These are phyloP conservation scores for Agaricus subrufescens DNA, from an alignment of 768 basidiomycete species.

Conservation along the genomic window DNA sequence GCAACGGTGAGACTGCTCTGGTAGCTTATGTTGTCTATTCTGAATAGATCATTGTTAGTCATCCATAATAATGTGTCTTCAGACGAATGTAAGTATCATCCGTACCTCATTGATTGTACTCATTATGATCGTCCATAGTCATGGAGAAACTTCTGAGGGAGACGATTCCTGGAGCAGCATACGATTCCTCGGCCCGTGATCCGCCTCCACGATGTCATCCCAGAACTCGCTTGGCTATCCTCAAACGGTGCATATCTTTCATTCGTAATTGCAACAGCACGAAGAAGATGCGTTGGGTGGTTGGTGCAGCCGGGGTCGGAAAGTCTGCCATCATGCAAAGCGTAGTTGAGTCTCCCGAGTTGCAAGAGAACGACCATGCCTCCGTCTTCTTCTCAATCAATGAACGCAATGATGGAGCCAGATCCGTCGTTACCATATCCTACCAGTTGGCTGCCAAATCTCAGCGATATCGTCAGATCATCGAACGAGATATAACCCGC, in stretches of 20 bases:
- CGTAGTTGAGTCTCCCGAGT: neutral
- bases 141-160: neutral
- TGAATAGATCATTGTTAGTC: too few species aligned
- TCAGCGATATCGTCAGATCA: neutral
- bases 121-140: neutral
- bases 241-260: neutral
- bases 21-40: too few species aligned
- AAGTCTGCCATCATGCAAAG: neutral
- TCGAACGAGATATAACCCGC: constrained; percentile 1
- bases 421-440: constrained; percentile 12
- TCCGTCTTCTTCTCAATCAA: neutral
- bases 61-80: too few species aligned
- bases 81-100: too few species aligned
- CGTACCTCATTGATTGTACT: too few species aligned
- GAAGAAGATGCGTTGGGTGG: neutral
- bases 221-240: neutral
- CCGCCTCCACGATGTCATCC: neutral
- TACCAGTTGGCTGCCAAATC: constrained; percentile 15
- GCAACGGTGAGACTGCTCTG: too few species aligned
- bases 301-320: neutral
- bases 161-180: neutral
- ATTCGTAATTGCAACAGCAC: neutral
- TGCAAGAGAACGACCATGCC: neutral
- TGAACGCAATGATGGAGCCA: neutral
- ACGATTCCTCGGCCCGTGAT: neutral